A percentile compares a stretch with the other conserved stretches of the same genome.
These are phyloP conservation scores for Punctularia strigosozonata DNA, from an alignment of 768 basidiomycete species.

Conservation along the genomic window DNA sequence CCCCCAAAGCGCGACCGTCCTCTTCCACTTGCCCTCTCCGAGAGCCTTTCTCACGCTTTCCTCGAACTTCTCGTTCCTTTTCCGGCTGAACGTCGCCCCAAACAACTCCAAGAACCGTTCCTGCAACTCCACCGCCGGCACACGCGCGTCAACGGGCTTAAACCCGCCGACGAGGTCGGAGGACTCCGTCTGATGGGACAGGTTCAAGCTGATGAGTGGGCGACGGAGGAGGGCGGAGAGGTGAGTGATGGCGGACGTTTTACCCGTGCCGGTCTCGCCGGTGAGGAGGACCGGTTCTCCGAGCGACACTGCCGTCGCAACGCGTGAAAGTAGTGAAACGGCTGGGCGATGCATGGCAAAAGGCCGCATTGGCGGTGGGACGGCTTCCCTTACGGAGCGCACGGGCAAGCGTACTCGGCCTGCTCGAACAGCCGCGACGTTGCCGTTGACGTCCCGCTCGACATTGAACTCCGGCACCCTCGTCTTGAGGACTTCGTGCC, in stretches of 20 bases:
- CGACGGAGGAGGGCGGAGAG: slow-evolving; percentile 68
- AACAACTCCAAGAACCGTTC: slow-evolving; percentile 72
- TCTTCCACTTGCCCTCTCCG: slow-evolving; percentile 74
- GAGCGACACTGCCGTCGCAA: slow-evolving; percentile 60
- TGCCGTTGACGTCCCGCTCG: slow-evolving; percentile 58
- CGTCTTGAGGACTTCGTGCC: slow-evolving; percentile 55
- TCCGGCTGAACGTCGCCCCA: slow-evolving; percentile 75
- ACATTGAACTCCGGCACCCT: slow-evolving; percentile 57
- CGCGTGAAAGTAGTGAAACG: slow-evolving; percentile 63
- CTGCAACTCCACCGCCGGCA: slow-evolving; percentile 63
- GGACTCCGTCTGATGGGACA: slow-evolving; percentile 94
- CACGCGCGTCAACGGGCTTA: slow-evolving; percentile 84
- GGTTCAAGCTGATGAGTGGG: slow-evolving; percentile 78
- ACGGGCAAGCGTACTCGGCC: slow-evolving; percentile 53
- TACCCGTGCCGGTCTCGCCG: slow-evolving; percentile 98
- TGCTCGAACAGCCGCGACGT: slow-evolving; percentile 40
- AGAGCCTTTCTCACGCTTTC: slow-evolving; percentile 74
- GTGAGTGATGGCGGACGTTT: slow-evolving; percentile 86
- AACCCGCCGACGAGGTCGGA: slow-evolving; percentile 92
- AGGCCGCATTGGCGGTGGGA: slow-evolving; percentile 32
- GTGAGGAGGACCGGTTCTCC: slow-evolving; percentile 83
- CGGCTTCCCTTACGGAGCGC: slow-evolving; percentile 20
- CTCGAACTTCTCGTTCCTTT: slow-evolving; percentile 82
- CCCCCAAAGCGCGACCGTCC: slow-evolving; percentile 74
- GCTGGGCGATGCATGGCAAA: slow-evolving; percentile 90